phyloP scores from a whole-genome alignment of 78 protist genomes.

The Acrasis kona region DNA sequence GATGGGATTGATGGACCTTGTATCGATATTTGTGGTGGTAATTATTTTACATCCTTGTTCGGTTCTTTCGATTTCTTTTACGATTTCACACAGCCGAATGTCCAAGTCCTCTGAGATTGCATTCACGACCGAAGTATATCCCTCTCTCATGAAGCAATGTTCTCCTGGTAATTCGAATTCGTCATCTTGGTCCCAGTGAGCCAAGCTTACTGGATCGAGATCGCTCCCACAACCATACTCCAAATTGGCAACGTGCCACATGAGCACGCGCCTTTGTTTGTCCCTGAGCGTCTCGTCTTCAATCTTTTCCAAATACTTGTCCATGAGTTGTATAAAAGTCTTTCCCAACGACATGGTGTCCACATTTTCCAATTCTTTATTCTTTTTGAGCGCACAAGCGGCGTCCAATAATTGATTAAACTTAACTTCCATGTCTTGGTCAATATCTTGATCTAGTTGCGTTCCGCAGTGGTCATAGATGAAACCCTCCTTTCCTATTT shows the following conservation, averaged over 20 bases:
- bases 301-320: neutral
- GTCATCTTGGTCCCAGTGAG: constrained; percentile 30
- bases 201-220: constrained; percentile 4
- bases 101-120: constrained; percentile 2
- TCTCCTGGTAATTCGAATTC: neutral
- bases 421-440: neutral
- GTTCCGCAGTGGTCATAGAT: neutral
- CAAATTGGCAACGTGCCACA: constrained; percentile 35
- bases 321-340: neutral
- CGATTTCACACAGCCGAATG: neutral
- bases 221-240: constrained; percentile 21
- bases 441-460: neutral
- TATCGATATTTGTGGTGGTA: constrained; percentile 4
- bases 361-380: neutral
- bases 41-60: neutral
- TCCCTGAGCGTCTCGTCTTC: neutral
- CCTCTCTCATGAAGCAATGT: neutral
- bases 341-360: neutral
- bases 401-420: neutral
- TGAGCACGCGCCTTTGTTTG: neutral
- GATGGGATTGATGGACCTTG: too few relatives aligned
- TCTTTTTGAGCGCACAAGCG: neutral
- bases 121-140: neutral
- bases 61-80: neutral
- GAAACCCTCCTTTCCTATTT: neutral